These are phyloP conservation scores for Cichorium intybus DNA, from an alignment of 140 eudicot genomes.

Conservation along the genomic window DNA sequence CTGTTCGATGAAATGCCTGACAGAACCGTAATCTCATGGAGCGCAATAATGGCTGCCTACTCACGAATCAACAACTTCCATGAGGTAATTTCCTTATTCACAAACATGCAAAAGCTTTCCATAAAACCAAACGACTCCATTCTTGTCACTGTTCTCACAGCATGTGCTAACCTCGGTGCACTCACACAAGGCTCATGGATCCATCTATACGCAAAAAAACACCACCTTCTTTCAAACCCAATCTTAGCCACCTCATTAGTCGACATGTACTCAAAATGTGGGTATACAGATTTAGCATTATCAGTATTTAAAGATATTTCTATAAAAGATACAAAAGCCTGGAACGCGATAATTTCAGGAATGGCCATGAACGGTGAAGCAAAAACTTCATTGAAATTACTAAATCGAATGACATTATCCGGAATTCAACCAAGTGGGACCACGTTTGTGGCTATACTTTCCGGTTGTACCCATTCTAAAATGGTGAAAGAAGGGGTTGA, in stretches of 20 bases:
- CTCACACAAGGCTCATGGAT: slow-evolving; percentile 54
- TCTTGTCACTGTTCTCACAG: slow-evolving; percentile 41
- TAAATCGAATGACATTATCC: slow-evolving; percentile 32
- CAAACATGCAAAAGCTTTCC: slow-evolving; percentile 30
- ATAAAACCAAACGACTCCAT: slow-evolving; percentile 38
- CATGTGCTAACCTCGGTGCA: slow-evolving; percentile 54
- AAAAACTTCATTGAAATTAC: slow-evolving; percentile 35
- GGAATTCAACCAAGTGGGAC: slow-evolving; percentile 42
- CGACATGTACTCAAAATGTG: slow-evolving; percentile 56
- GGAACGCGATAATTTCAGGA: slow-evolving; percentile 52
- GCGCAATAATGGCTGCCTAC: slow-evolving; percentile 43
- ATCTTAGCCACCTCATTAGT: slow-evolving; percentile 48
- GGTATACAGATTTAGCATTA: slow-evolving; percentile 30
- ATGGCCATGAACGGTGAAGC: slow-evolving; percentile 50
- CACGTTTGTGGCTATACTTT: slow-evolving; percentile 54
- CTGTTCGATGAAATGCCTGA: slow-evolving; percentile 47
- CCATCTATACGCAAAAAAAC: slow-evolving; percentile 40
- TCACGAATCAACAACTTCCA: slow-evolving; percentile 29
- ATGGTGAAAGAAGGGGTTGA: slow-evolving; percentile 46
- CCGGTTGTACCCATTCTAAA: slow-evolving; percentile 60
- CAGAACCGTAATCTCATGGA: slow-evolving; percentile 48
- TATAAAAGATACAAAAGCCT: slow-evolving; percentile 32
- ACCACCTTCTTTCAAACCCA: slow-evolving; percentile 26
- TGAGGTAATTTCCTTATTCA: slow-evolving; percentile 28
- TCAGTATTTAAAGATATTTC: slow-evolving; percentile 35